These are phyloP conservation scores for Trichomonas vaginalis DNA, from an alignment of 208 protist genomes.

Conservation along the genomic window DNA sequence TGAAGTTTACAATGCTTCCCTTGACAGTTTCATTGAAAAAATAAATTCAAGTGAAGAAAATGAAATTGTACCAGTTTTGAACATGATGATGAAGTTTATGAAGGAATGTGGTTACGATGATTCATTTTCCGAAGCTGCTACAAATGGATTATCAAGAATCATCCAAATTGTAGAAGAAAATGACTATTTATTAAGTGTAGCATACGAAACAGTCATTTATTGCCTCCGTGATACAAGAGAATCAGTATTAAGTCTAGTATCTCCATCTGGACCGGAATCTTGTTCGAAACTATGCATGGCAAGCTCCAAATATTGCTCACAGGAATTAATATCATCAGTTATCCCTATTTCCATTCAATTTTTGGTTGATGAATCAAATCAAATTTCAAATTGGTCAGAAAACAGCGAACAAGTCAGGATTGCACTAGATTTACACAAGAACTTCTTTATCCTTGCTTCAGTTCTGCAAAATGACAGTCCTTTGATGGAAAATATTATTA, in stretches of 20 bases:
- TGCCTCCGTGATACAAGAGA: background rate
- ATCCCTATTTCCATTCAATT: background rate
- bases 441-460: background rate
- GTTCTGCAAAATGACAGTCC: background rate
- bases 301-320: background rate
- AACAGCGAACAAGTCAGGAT: background rate
- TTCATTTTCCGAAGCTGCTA: background rate
- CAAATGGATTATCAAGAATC: background rate
- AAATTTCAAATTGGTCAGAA: background rate
- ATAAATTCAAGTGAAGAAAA: background rate
- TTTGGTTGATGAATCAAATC: background rate
- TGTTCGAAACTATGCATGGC: background rate
- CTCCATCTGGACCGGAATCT: background rate
- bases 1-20: background rate
- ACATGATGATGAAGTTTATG: background rate
- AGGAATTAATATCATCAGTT: background rate
- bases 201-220: background rate
- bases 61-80: background rate
- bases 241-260: background rate
- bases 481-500: background rate
- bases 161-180: background rate
- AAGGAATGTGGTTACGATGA: no score
- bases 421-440: background rate
- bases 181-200: background rate
- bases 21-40: background rate